A percentile compares a stretch with the other conserved stretches of the same genome.
Conservation (phyloP, 1,284 basidiomycete genomes). For the Grifola frondosa region DNA sequence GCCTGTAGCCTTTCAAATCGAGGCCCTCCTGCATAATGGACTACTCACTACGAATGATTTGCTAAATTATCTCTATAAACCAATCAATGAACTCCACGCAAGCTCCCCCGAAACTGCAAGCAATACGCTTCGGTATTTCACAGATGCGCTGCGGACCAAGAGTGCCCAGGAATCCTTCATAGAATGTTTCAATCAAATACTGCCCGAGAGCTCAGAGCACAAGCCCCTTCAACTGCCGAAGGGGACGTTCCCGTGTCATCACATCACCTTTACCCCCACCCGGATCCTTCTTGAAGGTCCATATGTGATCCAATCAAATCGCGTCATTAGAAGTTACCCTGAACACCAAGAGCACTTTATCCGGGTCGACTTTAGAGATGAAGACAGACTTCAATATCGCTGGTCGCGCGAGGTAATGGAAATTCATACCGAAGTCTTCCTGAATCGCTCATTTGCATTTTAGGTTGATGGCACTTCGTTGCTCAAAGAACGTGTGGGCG, state of each 20-base stretch:
- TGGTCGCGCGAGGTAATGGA: conserved; percentile 53
- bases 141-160: conserved; percentile 42
- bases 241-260: conserved; percentile 52
- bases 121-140: conserved; percentile 51
- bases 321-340: conserved; percentile 57
- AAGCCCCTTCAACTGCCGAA: conserved; percentile 10
- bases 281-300: conserved; percentile 70
- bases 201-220: conserved; percentile 2
- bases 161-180: conserved; percentile 43
- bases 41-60: conserved; percentile 54
- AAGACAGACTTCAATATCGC: conserved; percentile 64
- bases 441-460: not conserved
- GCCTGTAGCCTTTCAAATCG: conserved; percentile 69
- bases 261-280: conserved; percentile 71
- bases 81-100: conserved; percentile 41
- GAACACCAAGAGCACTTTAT: conserved; percentile 66
- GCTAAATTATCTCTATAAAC: conserved; percentile 40
- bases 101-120: conserved; percentile 34
- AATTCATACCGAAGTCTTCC: too few relatives aligned
- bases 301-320: conserved; percentile 64
- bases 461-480: conserved; percentile 54
- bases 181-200: conserved; percentile 47
- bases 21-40: conserved; percentile 59
- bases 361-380: conserved; percentile 77
- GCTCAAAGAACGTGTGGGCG: conserved; percentile 60